Evolutionary conservation across 202 grass and related monocot species (phyloP), one percentile per base, ranked within the genome.

Genomic region (Panicum hallii): DNA sequence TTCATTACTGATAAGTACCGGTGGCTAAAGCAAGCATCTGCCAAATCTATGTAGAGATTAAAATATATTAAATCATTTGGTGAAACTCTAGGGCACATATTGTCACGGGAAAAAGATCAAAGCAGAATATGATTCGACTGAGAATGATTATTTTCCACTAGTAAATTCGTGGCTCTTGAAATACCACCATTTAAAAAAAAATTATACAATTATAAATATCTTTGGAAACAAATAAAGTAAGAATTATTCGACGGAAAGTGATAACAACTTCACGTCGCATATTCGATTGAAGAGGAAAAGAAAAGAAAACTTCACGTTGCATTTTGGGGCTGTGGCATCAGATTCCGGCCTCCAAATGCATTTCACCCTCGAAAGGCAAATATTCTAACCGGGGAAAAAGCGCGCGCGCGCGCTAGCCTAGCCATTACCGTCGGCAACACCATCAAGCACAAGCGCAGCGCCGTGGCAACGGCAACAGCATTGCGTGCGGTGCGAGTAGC

Each of bases 341-440:
- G 80, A 87, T 90, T 76, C 88, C 79, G 58, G 30, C 28, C 63
- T 30, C 63, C 64, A 72, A 50, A 68, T 83, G 47, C 75, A 55
- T 63, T 90, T 80, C 74, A 74, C 63, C 53, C 45, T n/a, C n/a
- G 55, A 81, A 81, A 76, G 63, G 16, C 49, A 19, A 74, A 74
- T 61, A 69, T 41, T 41, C 71, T 67, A 57, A 34, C 13, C 9
- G 7, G 55, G 13, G 50, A 43, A 15, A 55, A 45, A 82, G 8
- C 50, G 6, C 4, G 26, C 26, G 26, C 26, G 26, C 26, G 26
- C 26, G 30, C 7, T 72, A 45, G 53, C 67, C 7, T 72, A 32
- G 53, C 67, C 67, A 22, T 72, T 47, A 62, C 68, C 55, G 54
- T 34, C 28, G 43, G 42, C 80, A 22, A 63, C 53, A 32, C 5